Evolutionary conservation across 2,329 filamentous ascomycete species (phyloP).

Genomic region (Tolypocladium tropicale): DNA sequence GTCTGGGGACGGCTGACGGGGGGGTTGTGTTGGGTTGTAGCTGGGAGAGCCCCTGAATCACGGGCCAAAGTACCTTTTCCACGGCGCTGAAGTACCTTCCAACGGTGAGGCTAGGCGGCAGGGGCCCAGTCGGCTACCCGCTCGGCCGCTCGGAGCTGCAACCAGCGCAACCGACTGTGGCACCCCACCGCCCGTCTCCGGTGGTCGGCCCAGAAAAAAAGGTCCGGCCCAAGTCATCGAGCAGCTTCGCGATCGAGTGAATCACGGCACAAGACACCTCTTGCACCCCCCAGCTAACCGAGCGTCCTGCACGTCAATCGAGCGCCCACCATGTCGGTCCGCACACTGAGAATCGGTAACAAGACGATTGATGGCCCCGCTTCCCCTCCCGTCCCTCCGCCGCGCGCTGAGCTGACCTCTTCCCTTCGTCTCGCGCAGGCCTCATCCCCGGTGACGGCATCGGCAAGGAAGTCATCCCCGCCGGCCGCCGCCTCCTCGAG

Average conservation of each 20-base stretch:
- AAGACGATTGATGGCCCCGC: background rate
- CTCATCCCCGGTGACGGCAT: constrained; percentile 98
- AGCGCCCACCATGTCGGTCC: constrained; percentile 25
- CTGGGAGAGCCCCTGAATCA: background rate
- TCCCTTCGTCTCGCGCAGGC: constrained; percentile 39
- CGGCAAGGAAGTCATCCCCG: constrained; percentile 94
- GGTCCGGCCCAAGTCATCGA: background rate
- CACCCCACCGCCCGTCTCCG: background rate
- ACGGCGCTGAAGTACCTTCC: no score
- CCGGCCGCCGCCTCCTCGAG: constrained; percentile 84
- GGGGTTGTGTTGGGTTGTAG: no score
- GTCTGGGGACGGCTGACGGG: background rate
- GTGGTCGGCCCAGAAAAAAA: background rate
- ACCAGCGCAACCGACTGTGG: background rate
- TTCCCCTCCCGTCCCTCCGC: background rate
- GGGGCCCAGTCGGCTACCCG: background rate
- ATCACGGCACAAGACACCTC: background rate
- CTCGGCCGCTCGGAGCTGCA: background rate
- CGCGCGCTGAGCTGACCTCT: background rate
- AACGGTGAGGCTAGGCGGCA: no score
- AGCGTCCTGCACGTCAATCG: background rate
- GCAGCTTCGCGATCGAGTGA: background rate
- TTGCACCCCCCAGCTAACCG: background rate
- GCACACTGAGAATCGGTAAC: constrained; percentile 31
- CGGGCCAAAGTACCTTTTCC: no score